A percentile compares a stretch with the other conserved stretches of the same genome.
These are phyloP conservation scores for Diaporthe ilicicola DNA, from an alignment of 2,329 filamentous ascomycete genomes.

Conservation along the genomic window DNA sequence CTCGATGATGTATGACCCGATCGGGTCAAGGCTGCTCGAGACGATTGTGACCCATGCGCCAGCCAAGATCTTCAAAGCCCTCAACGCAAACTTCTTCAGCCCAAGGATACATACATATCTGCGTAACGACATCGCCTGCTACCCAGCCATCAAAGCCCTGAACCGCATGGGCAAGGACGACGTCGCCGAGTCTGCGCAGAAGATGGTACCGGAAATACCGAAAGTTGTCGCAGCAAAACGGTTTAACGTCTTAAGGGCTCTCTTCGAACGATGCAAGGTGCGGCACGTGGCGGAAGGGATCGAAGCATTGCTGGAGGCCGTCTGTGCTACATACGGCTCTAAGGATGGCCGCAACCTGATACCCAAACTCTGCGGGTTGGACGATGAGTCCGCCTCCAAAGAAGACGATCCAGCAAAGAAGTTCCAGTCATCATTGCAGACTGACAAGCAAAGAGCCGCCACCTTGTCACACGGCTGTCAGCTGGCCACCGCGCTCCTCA, in stretches of 20 bases:
- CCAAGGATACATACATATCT: constrained; percentile 82
- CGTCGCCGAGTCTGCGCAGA: constrained; percentile 74
- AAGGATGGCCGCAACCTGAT: constrained; percentile 55
- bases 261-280: constrained; percentile 83
- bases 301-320: constrained; percentile 60
- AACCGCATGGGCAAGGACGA: constrained; percentile 89
- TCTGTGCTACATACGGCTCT: constrained; percentile 57
- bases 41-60: constrained; percentile 82
- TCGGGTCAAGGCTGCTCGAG: constrained; percentile 91
- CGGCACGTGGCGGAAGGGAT: constrained; percentile 49
- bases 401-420: constrained; percentile 38
- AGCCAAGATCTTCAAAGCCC: constrained; percentile 87
- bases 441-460: constrained; percentile 64
- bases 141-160: constrained; percentile 84
- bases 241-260: constrained; percentile 79
- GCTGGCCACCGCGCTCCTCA: constrained; percentile 81
- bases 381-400: constrained; percentile 43
- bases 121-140: constrained; percentile 89
- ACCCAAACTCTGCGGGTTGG: constrained; percentile 58
- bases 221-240: constrained; percentile 78
- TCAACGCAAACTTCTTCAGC: constrained; percentile 83
- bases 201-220: constrained; percentile 77
- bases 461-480: constrained; percentile 78
- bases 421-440: constrained; percentile 42
- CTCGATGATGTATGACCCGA: constrained; percentile 85